Base-by-base conservation (phyloP, 1,284 basidiomycete species). In the Rhodofomes roseus region DNA sequence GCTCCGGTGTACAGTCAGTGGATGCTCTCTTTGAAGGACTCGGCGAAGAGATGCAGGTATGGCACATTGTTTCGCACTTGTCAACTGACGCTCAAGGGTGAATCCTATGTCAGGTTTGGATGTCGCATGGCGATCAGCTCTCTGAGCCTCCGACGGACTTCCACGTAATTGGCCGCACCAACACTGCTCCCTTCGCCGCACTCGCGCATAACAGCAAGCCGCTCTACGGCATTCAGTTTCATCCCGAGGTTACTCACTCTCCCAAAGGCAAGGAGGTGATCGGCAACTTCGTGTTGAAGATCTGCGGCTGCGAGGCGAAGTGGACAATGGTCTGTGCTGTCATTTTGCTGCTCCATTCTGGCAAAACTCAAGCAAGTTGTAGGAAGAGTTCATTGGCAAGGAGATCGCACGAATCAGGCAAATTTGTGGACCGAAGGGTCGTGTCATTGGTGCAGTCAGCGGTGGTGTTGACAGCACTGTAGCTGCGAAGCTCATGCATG, bases 401-500 rank as follows among this genome's bases (percentile, higher is more conserved):
- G 97, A 99, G 77, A 95, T 99, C 62, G 79, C 86, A 18, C 88
- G 97, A 55, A 99, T 99, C 70, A 87, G 93, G 60, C 90, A 97
- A 56, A 95, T 99, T 57, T 98, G 96, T 68, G 97, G 97, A 1
- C 86, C 90, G 4, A 95, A 88, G 70, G 96, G 96, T 44, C 93
- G 95, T 63, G 97, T 99, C 54, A 96, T 99, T 62, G 97, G 97
- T 62, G 97, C 97, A 40, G 96, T 99, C 54, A 95, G 92, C 63
- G 97, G 97, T 56, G 97, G 97, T 64, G 97, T 99, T 54, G 97
- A 99, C 75, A 97, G 95, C 66, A 95, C 94, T 0, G 97, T 99
- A 22, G 97, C 97, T 11, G 97, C 97, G 52, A 98, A 98, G 77
- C 83, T 99, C 61, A 99, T 99, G 97, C 95, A 99, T 70, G 96